A percentile compares a stretch with the other conserved stretches of the same genome.
Conservation (phyloP, 495 filamentous ascomycete species). For the Podospora pseudocomata region DNA sequence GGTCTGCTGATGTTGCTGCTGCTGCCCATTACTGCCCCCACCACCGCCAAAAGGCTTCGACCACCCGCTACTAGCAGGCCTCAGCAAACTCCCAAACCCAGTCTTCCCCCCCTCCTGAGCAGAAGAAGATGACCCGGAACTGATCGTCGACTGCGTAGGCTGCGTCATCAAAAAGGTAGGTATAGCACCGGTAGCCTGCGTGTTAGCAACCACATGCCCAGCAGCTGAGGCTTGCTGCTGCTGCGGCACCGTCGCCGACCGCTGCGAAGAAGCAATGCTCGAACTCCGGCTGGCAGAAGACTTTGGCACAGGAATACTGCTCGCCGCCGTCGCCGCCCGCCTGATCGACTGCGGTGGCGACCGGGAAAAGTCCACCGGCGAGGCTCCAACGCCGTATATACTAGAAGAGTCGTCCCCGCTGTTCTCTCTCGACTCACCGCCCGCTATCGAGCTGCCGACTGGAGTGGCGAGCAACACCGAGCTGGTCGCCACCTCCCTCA, state of each 20-base stretch:
- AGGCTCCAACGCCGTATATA: constrained; percentile 35
- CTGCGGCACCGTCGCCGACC: constrained; percentile 26
- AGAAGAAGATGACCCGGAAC: constrained; percentile 1
- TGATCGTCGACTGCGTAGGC: constrained; percentile 31
- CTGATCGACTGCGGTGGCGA: constrained; percentile 45
- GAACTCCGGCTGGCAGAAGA: constrained; percentile 44
- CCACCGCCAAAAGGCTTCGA: constrained; percentile 27
- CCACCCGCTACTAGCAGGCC: constrained; percentile 32
- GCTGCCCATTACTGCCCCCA: background rate
- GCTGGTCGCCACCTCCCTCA: constrained; percentile 72
- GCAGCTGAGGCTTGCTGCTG: constrained; percentile 11
- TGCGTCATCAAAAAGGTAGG: constrained; percentile 42
- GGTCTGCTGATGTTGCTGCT: background rate
- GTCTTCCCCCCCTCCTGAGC: background rate
- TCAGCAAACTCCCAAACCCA: constrained; percentile 20
- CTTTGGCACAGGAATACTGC: constrained; percentile 20
- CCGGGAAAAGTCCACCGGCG: constrained; percentile 49
- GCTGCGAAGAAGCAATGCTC: constrained; percentile 42
- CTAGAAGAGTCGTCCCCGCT: constrained; percentile 51
- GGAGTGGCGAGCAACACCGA: constrained; percentile 50
- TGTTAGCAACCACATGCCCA: constrained; percentile 22
- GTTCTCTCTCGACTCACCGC: constrained; percentile 38
- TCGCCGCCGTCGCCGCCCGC: constrained; percentile 39
- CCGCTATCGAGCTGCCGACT: constrained; percentile 13
- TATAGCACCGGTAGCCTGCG: constrained; percentile 25